Conservation (phyloP, 768 basidiomycete genomes). For the Naganishia friedmannii region DNA sequence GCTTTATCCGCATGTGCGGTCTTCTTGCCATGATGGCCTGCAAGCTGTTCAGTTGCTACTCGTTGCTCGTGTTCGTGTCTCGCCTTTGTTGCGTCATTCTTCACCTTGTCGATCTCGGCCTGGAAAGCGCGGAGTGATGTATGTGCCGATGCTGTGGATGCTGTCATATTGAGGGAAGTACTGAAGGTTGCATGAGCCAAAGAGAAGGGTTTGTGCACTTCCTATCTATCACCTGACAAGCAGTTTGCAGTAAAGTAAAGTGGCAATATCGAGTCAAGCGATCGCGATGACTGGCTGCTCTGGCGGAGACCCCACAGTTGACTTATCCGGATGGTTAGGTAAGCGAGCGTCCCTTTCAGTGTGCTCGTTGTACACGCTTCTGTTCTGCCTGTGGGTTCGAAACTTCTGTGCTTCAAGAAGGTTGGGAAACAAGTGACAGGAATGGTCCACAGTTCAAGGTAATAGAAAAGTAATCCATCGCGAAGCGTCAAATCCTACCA, state of each 20-base stretch:
- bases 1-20: conserved; percentile 23
- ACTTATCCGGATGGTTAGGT: neutral
- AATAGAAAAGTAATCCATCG: too few species aligned
- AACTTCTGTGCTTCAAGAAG: too few species aligned
- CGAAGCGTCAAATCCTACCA: too few species aligned
- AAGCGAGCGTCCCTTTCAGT: neutral
- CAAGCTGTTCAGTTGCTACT: conserved; percentile 8
- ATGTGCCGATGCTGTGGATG: conserved; percentile 11
- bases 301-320: conserved; percentile 4
- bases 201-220: neutral
- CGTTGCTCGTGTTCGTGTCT: conserved; percentile 14
- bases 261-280: conserved; percentile 1
- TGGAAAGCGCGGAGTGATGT: conserved; percentile 20
- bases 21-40: conserved; percentile 7
- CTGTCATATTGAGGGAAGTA: too few species aligned
- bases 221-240: neutral
- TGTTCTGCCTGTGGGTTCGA: too few species aligned
- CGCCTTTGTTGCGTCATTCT: conserved; percentile 15
- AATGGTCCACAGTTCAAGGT: too few species aligned
- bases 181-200: neutral
- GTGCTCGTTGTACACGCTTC: neutral
- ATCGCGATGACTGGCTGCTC: conserved; percentile 3
- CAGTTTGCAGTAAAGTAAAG: too few species aligned
- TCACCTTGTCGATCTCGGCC: conserved; percentile 24
- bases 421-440: too few species aligned